Conservation (phyloP, 2,329 filamentous ascomycete genomes). For the Trichoderma lentiforme region DNA sequence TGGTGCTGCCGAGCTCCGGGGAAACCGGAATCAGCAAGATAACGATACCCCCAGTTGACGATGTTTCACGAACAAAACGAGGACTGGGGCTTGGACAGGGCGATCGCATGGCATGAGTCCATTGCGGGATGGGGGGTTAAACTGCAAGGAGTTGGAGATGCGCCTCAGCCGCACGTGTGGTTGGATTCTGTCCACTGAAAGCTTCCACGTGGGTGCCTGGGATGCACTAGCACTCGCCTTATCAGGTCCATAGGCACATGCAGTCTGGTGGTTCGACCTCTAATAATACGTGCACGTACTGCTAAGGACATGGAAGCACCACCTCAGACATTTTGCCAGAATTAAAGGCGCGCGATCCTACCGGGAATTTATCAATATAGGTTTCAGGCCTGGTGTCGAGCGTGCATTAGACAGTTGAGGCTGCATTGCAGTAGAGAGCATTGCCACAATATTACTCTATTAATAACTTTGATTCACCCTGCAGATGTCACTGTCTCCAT, state of each 20-base stretch:
- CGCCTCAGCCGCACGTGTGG: slow-evolving; percentile 5
- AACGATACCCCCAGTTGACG: not conserved
- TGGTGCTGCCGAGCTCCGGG: not conserved
- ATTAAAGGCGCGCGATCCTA: not conserved
- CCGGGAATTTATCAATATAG: not conserved
- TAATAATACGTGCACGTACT: not conserved
- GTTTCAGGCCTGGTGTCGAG: not conserved
- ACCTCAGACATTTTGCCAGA: not conserved
- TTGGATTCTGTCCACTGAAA: not conserved
- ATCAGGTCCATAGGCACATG: not conserved
- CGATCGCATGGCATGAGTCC: not conserved
- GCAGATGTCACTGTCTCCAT: not conserved
- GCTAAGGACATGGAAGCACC: not conserved
- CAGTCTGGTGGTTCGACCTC: not conserved
- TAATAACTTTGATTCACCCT: not conserved
- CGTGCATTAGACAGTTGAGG: not conserved
- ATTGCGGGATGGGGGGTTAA: not conserved
- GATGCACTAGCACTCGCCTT: not conserved
- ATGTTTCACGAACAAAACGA: not conserved
- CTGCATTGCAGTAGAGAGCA: not conserved
- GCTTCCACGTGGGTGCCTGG: slow-evolving; percentile 3
- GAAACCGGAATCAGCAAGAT: not conserved
- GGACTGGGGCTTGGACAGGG: not conserved
- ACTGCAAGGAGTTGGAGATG: not conserved
- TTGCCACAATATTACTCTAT: not conserved